Evolutionary conservation across 768 basidiomycete species (phyloP), one percentile per base, ranked within the genome.

Genomic region (Stropharia rugosoannulata): DNA sequence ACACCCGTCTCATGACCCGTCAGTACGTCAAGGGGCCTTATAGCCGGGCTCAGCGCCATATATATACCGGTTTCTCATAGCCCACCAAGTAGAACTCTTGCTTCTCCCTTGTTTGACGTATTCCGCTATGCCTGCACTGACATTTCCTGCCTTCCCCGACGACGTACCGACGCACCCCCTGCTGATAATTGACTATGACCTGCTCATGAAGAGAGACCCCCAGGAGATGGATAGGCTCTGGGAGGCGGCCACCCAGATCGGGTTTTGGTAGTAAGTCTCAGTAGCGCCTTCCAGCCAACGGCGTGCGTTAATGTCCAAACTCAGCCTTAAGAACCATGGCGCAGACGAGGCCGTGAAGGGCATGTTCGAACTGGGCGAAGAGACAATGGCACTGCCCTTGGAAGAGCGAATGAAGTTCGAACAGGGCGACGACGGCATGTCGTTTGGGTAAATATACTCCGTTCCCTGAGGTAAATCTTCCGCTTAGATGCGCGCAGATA

Each of bases 201-300:
- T 82, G 5, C 65, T 87, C 48, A 68, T 72, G 39, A 68, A 68
- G 0, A 65, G 76, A 0, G 74, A 83, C 51, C 48, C 62, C 4
- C 40, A 58, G 4, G 84, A 86, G 62, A 74, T 79, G 7, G 73
- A 80, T 36, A 72, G 69, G 47, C 74, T 88, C 1, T 85, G 81
- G 80, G 68, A 77, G 45, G 84, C 84, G 1, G 81, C 78, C 7
- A 84, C 80, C 0, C 73, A 78, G 43, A 72, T 86, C 1, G 84
- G 85, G 2, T 87, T 88, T 65, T 88, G 84, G 82, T 86, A 85
- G 82, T 84, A 63, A 65, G 83, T 79, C 22, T 22, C 22, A 22
- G 51, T 29, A 6, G 3, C 29, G 5, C 5, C 29, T 22, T 42
- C 29, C 25, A 10, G 12, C 18, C 25, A 35, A 19, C 22, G n/a